Percentiles rank a stretch among this genome's conserved stretches.
Conservation (phyloP, 1,139 yeast genomes). For the Taphrina wiesneri region DNA sequence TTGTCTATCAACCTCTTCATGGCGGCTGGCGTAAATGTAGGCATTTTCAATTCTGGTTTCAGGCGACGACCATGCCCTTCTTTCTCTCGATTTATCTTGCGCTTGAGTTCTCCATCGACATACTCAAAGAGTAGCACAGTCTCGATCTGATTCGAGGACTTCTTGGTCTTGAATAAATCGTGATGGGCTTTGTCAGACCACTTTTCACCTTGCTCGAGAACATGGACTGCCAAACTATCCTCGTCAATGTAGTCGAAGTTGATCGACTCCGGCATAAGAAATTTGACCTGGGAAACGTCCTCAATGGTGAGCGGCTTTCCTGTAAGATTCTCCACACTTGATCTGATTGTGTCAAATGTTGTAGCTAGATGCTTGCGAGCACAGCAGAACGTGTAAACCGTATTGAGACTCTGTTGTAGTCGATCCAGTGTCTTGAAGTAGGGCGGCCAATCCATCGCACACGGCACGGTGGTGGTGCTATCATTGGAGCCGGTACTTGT, state of each 20-base stretch:
- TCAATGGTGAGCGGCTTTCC: slow-evolving; percentile 37
- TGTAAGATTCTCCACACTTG: slow-evolving; percentile 51
- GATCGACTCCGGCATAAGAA: slow-evolving; percentile 67
- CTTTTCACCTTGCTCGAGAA: slow-evolving; percentile 33
- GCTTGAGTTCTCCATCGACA: slow-evolving; percentile 62
- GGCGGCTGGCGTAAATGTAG: slow-evolving; percentile 53
- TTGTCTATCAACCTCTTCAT: slow-evolving; percentile 62
- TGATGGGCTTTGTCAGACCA: slow-evolving; percentile 38
- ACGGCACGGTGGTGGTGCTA: background rate
- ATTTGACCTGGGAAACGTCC: slow-evolving; percentile 66
- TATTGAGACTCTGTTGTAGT: slow-evolving; percentile 47
- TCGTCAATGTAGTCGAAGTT: slow-evolving; percentile 63
- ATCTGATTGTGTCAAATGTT: slow-evolving; percentile 52
- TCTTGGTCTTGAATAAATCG: slow-evolving; percentile 31
- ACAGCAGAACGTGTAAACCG: slow-evolving; percentile 57
- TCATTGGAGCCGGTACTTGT: slow-evolving; percentile 18
- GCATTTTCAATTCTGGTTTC: slow-evolving; percentile 48
- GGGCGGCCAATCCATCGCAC: slow-evolving; percentile 25
- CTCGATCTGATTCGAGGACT: slow-evolving; percentile 29
- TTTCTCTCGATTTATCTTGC: slow-evolving; percentile 45
- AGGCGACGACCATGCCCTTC: slow-evolving; percentile 35
- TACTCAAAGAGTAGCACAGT: slow-evolving; percentile 69
- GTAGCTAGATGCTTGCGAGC: slow-evolving; percentile 58
- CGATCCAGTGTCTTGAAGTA: slow-evolving; percentile 27
- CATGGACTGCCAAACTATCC: slow-evolving; percentile 42